phyloP scores from a whole-genome alignment of 2,329 filamentous ascomycete species.

The Myriangium duriaei region DNA sequence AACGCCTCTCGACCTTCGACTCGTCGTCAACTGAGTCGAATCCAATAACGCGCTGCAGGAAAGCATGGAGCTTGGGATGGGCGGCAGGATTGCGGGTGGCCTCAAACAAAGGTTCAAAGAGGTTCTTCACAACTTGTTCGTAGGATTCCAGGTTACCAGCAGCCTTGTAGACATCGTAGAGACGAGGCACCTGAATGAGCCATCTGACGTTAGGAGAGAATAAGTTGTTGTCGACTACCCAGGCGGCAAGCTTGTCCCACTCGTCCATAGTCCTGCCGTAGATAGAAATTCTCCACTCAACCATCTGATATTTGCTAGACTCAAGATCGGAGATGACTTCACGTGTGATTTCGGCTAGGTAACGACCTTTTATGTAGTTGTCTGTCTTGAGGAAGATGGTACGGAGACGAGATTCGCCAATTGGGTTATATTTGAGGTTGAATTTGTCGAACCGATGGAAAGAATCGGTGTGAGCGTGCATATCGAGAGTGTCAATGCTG shows the following conservation, averaged over 20 bases:
- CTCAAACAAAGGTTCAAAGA: constrained; percentile 90
- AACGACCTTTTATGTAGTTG: constrained; percentile 91
- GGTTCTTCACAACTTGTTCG: constrained; percentile 78
- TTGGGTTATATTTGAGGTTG: constrained; percentile 96
- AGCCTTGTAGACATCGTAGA: constrained; percentile 93
- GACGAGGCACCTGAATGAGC: constrained; percentile 86
- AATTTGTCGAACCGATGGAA: constrained; percentile 99
- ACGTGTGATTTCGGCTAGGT: constrained; percentile 93
- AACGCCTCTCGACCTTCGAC: constrained; percentile 84
- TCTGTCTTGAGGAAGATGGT: constrained; percentile 99
- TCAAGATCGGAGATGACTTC: constrained; percentile 96
- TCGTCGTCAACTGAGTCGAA: constrained; percentile 98
- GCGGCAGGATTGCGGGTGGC: constrained; percentile 76
- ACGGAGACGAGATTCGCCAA: constrained; percentile 85
- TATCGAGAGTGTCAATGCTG: constrained; percentile 95
- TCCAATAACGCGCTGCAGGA: constrained; percentile 87
- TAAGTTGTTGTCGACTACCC: constrained; percentile 96
- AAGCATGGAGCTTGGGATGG: constrained; percentile 87
- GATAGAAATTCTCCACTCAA: constrained; percentile 96
- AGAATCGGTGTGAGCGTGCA: constrained; percentile 97
- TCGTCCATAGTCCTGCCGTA: constrained; percentile 87
- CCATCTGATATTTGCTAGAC: constrained; percentile 99
- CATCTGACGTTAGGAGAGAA: constrained; percentile 97
- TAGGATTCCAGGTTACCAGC: constrained; percentile 77
- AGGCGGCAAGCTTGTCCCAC: constrained; percentile 94